Percentiles rank a stretch among this genome's conserved stretches.
phyloP scores from a whole-genome alignment of 371 early-diverging fungal species.

The Mortierella sp. region DNA sequence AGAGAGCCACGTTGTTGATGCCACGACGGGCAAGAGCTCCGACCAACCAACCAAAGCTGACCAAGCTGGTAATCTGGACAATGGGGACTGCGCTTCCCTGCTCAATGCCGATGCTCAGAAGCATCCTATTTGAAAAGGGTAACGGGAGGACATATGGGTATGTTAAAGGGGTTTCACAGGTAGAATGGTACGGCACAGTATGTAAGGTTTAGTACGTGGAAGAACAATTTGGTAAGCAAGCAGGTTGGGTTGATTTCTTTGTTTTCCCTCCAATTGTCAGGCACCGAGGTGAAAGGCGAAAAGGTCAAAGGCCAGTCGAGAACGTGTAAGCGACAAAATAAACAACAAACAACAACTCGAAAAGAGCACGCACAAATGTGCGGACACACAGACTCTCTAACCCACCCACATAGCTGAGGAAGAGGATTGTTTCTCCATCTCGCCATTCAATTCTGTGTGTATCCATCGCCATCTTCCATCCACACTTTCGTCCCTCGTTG shows the following conservation, averaged over 20 bases:
- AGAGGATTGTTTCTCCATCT: not conserved
- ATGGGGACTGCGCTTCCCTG: conserved; percentile 35
- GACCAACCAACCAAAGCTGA: conserved; percentile 51
- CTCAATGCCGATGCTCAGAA: conserved; percentile 45
- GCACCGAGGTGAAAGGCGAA: not conserved
- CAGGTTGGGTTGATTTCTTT: not conserved
- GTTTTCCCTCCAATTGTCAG: not conserved
- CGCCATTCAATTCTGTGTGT: not conserved
- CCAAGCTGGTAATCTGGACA: conserved; percentile 27
- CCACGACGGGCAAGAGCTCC: conserved; percentile 38
- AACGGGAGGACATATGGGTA: not conserved
- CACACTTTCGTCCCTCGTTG: not conserved
- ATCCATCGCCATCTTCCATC: not conserved
- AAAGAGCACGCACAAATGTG: not conserved
- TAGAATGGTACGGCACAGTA: not conserved
- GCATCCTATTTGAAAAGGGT: conserved; percentile 22
- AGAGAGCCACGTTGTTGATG: conserved; percentile 28
- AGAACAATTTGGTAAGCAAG: conserved; percentile 27
- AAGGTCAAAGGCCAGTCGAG: not conserved
- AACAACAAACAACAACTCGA: not conserved
- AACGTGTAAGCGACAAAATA: not conserved
- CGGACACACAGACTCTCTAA: not conserved
- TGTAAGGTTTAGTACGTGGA: not conserved
- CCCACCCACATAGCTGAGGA: not conserved
- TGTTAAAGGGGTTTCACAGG: not conserved